Evolutionary conservation across 352 stramenopile species (phyloP).

Genomic region (Achlya hypogyna): DNA sequence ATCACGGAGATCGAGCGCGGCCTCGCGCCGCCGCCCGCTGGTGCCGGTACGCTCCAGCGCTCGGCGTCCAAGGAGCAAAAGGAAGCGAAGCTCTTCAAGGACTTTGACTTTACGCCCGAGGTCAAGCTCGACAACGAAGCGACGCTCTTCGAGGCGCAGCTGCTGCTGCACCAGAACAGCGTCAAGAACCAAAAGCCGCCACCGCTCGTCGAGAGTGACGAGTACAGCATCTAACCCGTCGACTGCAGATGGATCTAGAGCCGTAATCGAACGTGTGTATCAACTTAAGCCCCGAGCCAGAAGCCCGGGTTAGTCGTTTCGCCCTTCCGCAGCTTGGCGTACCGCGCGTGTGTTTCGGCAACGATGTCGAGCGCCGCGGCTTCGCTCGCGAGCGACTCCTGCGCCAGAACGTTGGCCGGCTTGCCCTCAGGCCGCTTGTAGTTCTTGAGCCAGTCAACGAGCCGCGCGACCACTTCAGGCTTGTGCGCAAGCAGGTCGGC

Average conservation of each 20-base stretch:
- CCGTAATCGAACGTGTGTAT: not conserved
- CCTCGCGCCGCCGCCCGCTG: constrained; percentile 40
- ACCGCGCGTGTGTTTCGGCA: constrained; percentile 52
- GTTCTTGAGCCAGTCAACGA: constrained; percentile 95
- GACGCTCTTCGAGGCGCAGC: constrained; percentile 73
- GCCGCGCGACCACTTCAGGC: constrained; percentile 79
- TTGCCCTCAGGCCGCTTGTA: constrained; percentile 99
- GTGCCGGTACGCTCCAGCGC: constrained; percentile 54
- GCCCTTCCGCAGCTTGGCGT: constrained; percentile 26
- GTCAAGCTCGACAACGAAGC: constrained; percentile 70
- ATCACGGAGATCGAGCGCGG: constrained; percentile 81
- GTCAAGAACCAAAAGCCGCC: constrained; percentile 70
- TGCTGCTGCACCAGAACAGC: constrained; percentile 71
- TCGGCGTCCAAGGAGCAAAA: constrained; percentile 48
- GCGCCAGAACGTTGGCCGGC: constrained; percentile 87
- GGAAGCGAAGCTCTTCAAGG: constrained; percentile 71
- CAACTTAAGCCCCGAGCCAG: constrained; percentile 1
- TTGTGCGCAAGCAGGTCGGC: constrained; percentile 88
- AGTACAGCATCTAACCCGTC: constrained; percentile 79
- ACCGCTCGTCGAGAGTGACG: constrained; percentile 59
- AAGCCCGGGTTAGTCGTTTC: constrained; percentile 8
- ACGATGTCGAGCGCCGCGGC: constrained; percentile 59
- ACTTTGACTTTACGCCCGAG: constrained; percentile 82
- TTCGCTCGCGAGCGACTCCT: constrained; percentile 44
- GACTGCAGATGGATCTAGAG: not conserved